Base-by-base conservation (phyloP, 1,139 yeast genomes). In the Kodamaea plutei region DNA sequence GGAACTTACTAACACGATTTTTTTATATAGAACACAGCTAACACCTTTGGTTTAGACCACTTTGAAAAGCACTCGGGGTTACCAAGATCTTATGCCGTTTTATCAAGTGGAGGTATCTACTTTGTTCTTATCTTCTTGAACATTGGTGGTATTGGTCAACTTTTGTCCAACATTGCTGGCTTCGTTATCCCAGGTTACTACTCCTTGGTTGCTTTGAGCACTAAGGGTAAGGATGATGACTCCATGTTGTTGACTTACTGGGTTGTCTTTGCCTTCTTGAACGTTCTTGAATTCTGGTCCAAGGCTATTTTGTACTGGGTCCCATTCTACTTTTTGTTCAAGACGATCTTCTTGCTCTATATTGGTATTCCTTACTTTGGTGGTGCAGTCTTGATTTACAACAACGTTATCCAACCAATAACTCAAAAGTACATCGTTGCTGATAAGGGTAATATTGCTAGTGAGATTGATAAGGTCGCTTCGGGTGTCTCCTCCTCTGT, bases 271-370 rank as follows among this genome's bases (percentile, higher is more conserved):
- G 95, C 96, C 19, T 79, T 79, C 50, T 77, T 91, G 66, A 84
- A 81, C 56, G 91, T 91, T 30, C 54, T 87, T 50, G 99, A 91
- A 66, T 91, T 87, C 73, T 91, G 97, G 97, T 81, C 96, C 40
- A 77, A 79, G 54, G 82, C 96, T 24, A 82, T 93, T 47, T 73
- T 89, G 42, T 85, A 84, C 72, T 84, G 96, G 94, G 63, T 91
- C 47, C 98, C 99, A 51, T 88, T 91, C 58, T 91, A 91, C 75
- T 91, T 89, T 77, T 76, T 91, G 53, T 74, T 91, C 72, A 91
- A 91, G 76, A 85, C 96, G 36, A 47, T 85, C 34, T 80, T 85
- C 63, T 80, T 91, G 65, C 69, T 89, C 41, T 93, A 85, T 71
- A 78, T 89, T 54, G 89, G 94, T 35, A 70, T 88, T 35, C 98